Evolutionary conservation across 2,329 filamentous ascomycete genomes (phyloP), one percentile per base, ranked within the genome.

Genomic region (Hyphodiscus sp.): DNA sequence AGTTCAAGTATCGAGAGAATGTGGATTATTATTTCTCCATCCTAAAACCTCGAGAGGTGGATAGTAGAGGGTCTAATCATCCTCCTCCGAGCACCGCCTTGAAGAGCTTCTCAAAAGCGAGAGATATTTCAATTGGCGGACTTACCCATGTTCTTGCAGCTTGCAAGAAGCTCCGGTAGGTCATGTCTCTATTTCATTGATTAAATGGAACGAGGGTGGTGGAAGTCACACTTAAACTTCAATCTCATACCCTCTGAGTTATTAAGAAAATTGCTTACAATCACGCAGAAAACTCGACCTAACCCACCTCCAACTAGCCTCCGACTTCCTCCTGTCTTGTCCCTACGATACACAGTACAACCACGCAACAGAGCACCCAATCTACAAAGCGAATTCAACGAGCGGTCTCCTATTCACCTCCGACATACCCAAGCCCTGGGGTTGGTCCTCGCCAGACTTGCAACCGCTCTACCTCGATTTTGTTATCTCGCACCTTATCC

Each of bases 101-200:
- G 16, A 54, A 58, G 29, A 50, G 43, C 8, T 62, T 54, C 44
- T 44, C 51, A 19, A 38, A 47, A 1, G 53, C 42, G 2, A 51
- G 61, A 18, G 61, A 63, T 52, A 26, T 65, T n/a, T 60, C 61
- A 0, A 54, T 61, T 38, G 61, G 63, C 8, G 53, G 49, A 0
- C n/a, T 64, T 15, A 59, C 55, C 42, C 59, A 60, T 52, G 59
- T 62, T n/a, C 42, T 65, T 15, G 47, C 53, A 23, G 56, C 59
- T 20, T 65, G 63, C 33, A 52, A 50, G 9, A 43, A 45, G 10
- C 45, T 64, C 2, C 48, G 47, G 59, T 58, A 51, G 20, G 55
- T 33, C 23, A 8, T 26, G 8, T 19, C 5, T 19, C 41, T 30
- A 15, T 15, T 43, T 20, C 20, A 6, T 38, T 38, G 29, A 13